These are phyloP conservation scores for Trichosporon faecale DNA, from an alignment of 1,284 basidiomycete species.

Conservation along the genomic window DNA sequence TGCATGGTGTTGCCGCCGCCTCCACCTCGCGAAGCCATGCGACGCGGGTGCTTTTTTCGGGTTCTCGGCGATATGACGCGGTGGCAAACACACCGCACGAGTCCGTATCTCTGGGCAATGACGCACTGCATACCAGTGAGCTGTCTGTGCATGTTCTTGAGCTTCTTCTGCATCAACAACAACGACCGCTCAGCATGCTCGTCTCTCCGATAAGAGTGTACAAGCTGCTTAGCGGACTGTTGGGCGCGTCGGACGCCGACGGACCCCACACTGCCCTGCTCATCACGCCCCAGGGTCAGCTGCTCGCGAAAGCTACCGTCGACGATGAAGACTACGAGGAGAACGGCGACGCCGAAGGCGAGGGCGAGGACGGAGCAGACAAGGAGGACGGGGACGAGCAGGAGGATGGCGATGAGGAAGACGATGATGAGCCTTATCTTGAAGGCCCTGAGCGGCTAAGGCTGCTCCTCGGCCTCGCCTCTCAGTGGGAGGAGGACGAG, in stretches of 20 bases:
- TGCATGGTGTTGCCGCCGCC: not conserved
- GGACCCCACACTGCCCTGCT: slow-evolving; percentile 37
- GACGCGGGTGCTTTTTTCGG: slow-evolving; percentile 13
- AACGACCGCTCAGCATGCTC: slow-evolving; percentile 18
- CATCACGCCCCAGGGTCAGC: slow-evolving; percentile 36
- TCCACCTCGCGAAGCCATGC: slow-evolving; percentile 8
- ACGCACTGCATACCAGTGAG: not conserved
- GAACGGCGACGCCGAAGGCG: slow-evolving; percentile 9
- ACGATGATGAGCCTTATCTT: slow-evolving; percentile 33
- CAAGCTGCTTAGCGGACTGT: slow-evolving; percentile 17
- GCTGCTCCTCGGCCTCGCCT: slow-evolving; percentile 38
- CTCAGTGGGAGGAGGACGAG: slow-evolving; percentile 40
- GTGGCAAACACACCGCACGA: slow-evolving; percentile 1
- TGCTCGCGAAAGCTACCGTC: slow-evolving; percentile 27
- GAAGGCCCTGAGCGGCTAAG: slow-evolving; percentile 41
- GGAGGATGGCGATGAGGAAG: slow-evolving; percentile 17
- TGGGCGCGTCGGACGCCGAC: slow-evolving; percentile 13
- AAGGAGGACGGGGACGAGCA: slow-evolving; percentile 12
- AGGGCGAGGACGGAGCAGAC: slow-evolving; percentile 11
- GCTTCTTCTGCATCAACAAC: not conserved
- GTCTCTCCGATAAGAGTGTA: slow-evolving; percentile 23
- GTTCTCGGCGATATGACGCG: slow-evolving; percentile 11
- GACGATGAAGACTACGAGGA: slow-evolving; percentile 20
- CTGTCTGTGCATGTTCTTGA: not conserved
- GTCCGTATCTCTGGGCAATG: not conserved